These are phyloP conservation scores for Pichia heedii DNA, from an alignment of 805 yeast genomes.

Conservation along the genomic window DNA sequence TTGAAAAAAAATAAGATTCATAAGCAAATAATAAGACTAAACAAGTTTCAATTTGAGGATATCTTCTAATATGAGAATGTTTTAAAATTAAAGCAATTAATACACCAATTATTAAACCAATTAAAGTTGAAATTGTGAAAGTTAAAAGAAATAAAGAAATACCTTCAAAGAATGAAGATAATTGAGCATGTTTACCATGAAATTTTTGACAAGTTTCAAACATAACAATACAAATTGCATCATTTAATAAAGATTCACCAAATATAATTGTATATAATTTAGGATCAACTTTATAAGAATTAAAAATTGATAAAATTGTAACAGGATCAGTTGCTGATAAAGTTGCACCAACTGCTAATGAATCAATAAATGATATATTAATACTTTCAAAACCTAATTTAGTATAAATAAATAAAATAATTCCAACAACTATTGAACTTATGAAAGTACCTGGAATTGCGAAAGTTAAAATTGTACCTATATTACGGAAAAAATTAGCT, in stretches of 20 bases:
- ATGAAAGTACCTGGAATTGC: constrained; percentile 97
- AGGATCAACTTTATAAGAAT: constrained; percentile 97
- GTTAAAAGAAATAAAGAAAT: constrained; percentile 88
- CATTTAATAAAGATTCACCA: constrained; percentile 92
- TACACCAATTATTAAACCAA: constrained; percentile 83
- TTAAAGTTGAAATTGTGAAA: constrained; percentile 80
- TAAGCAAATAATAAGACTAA: constrained; percentile 83
- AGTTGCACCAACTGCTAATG: constrained; percentile 95
- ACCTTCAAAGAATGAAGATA: constrained; percentile 84
- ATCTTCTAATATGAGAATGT: constrained; percentile 86
- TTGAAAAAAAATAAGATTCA: constrained; percentile 93
- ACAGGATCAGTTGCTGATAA: constrained; percentile 98
- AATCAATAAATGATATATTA: constrained; percentile 88
- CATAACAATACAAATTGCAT: constrained; percentile 98
- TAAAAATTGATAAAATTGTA: constrained; percentile 90
- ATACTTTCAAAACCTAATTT: constrained; percentile 85
- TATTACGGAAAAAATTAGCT: constrained; percentile 86
- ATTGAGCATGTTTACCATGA: constrained; percentile 72
- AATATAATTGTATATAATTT: constrained; percentile 93
- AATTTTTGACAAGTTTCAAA: constrained; percentile 97
- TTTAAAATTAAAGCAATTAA: constrained; percentile 82
- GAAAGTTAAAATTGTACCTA: constrained; percentile 82
- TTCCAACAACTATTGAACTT: constrained; percentile 85
- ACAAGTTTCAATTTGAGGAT: constrained; percentile 97
- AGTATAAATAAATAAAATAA: constrained; percentile 82